These are phyloP conservation scores for Penicillium angulare DNA, from an alignment of 495 filamentous ascomycete species.

Conservation along the genomic window DNA sequence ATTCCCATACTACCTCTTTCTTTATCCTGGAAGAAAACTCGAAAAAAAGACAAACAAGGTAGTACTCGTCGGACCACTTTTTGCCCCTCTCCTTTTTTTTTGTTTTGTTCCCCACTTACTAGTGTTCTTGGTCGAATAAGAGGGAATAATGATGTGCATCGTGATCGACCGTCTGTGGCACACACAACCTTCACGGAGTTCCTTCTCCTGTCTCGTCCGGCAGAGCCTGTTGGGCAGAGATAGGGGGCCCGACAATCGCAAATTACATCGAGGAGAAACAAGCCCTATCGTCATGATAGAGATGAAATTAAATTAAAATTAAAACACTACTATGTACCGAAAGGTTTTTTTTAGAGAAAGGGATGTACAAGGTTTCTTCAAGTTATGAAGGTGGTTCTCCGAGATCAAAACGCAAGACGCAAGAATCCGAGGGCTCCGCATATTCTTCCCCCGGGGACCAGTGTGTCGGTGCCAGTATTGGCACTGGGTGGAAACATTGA, in stretches of 20 bases:
- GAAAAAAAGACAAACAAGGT: not conserved
- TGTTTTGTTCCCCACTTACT: not conserved
- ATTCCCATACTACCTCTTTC: not conserved
- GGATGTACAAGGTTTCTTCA: constrained; percentile 13
- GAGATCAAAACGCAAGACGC: constrained; percentile 23
- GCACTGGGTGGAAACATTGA: no score
- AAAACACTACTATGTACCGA: not conserved
- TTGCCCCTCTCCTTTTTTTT: not conserved
- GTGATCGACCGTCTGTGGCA: constrained; percentile 28
- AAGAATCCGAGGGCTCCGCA: constrained; percentile 31
- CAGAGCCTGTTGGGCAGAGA: constrained; percentile 16
- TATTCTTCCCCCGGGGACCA: constrained; percentile 29
- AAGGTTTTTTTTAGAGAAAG: not conserved
- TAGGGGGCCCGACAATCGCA: constrained; percentile 15
- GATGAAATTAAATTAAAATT: not conserved
- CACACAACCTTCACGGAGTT: constrained; percentile 5
- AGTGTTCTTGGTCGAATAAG: constrained; percentile 16
- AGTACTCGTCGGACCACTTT: constrained; percentile 4
- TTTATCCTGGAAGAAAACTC: not conserved
- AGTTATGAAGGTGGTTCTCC: constrained; percentile 4
- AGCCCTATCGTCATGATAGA: constrained; percentile 2
- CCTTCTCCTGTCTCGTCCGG: constrained; percentile 5
- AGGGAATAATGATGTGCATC: constrained; percentile 25
- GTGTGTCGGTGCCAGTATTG: constrained; percentile 28
- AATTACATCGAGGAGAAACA: constrained; percentile 7